Percentiles rank a stretch among this genome's conserved stretches.
Conservation (phyloP, 2,329 filamentous ascomycete genomes). For the Thielaviopsis populi region DNA sequence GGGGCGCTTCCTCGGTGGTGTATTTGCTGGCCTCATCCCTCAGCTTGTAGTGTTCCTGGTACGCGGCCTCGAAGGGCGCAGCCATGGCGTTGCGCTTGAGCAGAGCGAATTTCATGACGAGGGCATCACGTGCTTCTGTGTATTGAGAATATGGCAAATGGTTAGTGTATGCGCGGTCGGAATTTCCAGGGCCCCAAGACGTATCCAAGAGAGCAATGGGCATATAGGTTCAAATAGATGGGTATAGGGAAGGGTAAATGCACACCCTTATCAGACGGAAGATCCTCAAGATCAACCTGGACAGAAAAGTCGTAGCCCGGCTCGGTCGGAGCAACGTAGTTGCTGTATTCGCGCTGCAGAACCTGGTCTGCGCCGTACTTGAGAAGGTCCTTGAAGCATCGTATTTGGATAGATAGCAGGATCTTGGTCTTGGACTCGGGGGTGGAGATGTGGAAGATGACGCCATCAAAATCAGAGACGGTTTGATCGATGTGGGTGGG, state of each 20-base stretch:
- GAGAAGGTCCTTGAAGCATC: constrained; percentile 85
- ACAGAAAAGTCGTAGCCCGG: constrained; percentile 93
- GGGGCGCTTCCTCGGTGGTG: constrained; percentile 83
- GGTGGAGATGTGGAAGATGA: constrained; percentile 96
- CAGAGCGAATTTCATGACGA: constrained; percentile 75
- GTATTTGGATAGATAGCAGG: constrained; percentile 82
- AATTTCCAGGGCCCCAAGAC: neutral
- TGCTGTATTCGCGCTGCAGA: constrained; percentile 84
- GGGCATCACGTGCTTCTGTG: constrained; percentile 65
- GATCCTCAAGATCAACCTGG: constrained; percentile 69
- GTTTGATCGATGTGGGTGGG: constrained; percentile 91
- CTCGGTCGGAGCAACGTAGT: constrained; percentile 78
- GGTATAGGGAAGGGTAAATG: neutral
- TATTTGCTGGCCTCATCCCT: constrained; percentile 83
- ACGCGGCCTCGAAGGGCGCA: constrained; percentile 92
- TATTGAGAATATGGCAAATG: neutral
- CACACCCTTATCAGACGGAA: constrained; percentile 64
- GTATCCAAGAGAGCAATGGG: neutral
- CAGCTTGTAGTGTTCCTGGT: constrained; percentile 76
- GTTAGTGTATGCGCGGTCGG: neutral
- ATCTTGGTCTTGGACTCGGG: constrained; percentile 90
- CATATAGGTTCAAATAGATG: neutral
- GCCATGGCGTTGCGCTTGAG: constrained; percentile 98
- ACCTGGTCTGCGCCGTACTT: constrained; percentile 86
- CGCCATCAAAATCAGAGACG: constrained; percentile 96